Percentiles rank a stretch among this genome's conserved stretches.
phyloP scores from a whole-genome alignment of 441 rosid genomes.

The Bocquillonia castaneifolia region DNA sequence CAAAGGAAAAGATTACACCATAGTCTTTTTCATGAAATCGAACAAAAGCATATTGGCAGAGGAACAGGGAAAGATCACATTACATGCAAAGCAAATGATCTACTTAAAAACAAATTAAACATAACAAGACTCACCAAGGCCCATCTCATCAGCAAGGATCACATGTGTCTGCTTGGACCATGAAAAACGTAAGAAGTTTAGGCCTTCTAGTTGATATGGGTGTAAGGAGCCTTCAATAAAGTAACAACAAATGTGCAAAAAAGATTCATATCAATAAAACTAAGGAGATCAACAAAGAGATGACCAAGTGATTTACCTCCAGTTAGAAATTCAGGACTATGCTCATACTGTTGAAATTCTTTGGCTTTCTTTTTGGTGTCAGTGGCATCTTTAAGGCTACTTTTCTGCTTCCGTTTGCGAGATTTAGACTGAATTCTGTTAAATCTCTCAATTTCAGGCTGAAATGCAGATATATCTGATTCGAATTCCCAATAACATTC shows the following conservation, averaged over 20 bases:
- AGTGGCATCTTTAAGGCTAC: conserved; percentile 32
- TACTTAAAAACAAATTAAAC: conserved; percentile 12
- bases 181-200: conserved; percentile 90
- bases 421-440: conserved; percentile 58
- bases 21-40: too few relatives aligned
- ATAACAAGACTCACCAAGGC: conserved; percentile 62
- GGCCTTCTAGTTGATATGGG: conserved; percentile 97
- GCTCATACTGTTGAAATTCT: conserved; percentile 85
- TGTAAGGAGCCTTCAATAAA: conserved; percentile 77
- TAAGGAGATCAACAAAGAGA: conserved; percentile 12
- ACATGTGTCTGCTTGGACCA: conserved; percentile 98
- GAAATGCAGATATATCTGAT: conserved; percentile 83
- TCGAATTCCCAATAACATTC: conserved; percentile 99
- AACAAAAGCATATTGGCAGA: background rate
- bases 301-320: conserved; percentile 55
- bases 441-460: conserved; percentile 80
- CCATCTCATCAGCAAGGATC: conserved; percentile 99
- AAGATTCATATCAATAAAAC: conserved; percentile 20
- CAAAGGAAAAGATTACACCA: conserved; percentile 14
- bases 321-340: conserved; percentile 79
- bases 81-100: too few relatives aligned
- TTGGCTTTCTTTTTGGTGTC: conserved; percentile 59
- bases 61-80: too few relatives aligned
- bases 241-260: conserved; percentile 23
- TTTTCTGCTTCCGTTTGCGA: conserved; percentile 57